Percentiles rank a stretch among this genome's conserved stretches.
These are phyloP conservation scores for Aspergillus felis DNA, from an alignment of 2,329 filamentous ascomycete genomes.

Conservation along the genomic window DNA sequence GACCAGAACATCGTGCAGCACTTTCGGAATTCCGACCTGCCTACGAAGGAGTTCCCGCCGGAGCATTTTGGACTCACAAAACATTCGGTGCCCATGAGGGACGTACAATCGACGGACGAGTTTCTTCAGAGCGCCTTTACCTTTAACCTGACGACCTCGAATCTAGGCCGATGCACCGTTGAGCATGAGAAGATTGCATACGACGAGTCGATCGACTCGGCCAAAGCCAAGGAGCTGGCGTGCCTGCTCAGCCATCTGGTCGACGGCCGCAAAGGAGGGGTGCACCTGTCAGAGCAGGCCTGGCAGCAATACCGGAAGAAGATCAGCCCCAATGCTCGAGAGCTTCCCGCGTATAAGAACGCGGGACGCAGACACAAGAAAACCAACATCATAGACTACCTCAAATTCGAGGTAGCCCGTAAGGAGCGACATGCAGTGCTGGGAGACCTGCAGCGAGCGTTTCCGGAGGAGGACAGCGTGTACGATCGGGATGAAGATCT, in stretches of 20 bases:
- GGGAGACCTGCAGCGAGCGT: conserved; percentile 26
- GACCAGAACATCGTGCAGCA: conserved; percentile 48
- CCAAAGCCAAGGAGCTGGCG: conserved; percentile 35
- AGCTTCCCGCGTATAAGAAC: conserved; percentile 39
- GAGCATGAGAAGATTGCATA: conserved; percentile 52
- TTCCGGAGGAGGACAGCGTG: conserved; percentile 15
- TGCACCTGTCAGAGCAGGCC: conserved; percentile 36
- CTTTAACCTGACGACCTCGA: conserved; percentile 45
- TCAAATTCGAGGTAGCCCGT: conserved; percentile 41
- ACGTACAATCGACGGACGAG: conserved; percentile 35
- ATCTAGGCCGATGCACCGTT: conserved; percentile 52
- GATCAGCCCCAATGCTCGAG: conserved; percentile 25
- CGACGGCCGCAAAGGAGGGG: conserved; percentile 43
- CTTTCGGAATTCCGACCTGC: conserved; percentile 53
- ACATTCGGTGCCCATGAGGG: conserved; percentile 38
- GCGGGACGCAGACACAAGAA: conserved; percentile 16
- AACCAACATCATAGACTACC: conserved; percentile 42
- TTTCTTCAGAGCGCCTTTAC: conserved; percentile 45
- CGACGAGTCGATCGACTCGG: conserved; percentile 42
- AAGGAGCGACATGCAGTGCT: conserved; percentile 28
- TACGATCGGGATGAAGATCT: conserved; percentile 33
- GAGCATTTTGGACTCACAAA: conserved; percentile 48
- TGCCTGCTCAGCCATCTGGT: conserved; percentile 44
- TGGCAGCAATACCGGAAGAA: conserved; percentile 36
- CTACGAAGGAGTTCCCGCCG: conserved; percentile 29